Evolutionary conservation across 2,329 filamentous ascomycete species (phyloP).

Genomic region (Sclerotinia trifoliorum): DNA sequence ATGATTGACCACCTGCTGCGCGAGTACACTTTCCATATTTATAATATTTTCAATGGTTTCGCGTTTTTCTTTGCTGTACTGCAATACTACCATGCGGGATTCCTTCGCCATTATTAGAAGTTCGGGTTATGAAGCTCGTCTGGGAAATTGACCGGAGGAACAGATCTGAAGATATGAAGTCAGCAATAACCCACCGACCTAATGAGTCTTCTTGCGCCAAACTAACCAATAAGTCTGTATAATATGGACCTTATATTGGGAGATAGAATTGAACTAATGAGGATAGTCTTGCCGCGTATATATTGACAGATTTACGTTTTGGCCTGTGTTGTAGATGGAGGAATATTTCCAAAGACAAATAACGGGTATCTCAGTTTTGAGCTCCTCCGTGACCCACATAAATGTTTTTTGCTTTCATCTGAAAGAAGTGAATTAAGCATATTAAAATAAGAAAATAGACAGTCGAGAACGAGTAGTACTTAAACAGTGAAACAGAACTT

Average conservation of each 20-base stretch:
- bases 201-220: fast-evolving
- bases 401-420: too few relatives aligned
- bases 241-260: neutral
- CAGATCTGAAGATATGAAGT: neutral
- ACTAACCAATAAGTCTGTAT: neutral
- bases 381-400: too few relatives aligned
- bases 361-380: too few relatives aligned
- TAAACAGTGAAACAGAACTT: neutral
- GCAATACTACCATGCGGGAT: neutral
- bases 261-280: fast-evolving
- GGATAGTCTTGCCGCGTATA: neutral
- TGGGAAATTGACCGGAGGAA: neutral
- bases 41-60: neutral
- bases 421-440: too few relatives aligned
- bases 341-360: too few relatives aligned
- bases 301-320: neutral
- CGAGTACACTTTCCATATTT: neutral
- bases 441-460: too few relatives aligned
- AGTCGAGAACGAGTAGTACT: neutral
- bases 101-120: neutral
- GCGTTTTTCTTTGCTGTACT: neutral
- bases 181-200: neutral
- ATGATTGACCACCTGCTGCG: fast-evolving
- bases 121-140: neutral
- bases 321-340: neutral